These are phyloP conservation scores for Raphanus raphanistrum DNA, from an alignment of 345 rosid genomes.

Conservation along the genomic window DNA sequence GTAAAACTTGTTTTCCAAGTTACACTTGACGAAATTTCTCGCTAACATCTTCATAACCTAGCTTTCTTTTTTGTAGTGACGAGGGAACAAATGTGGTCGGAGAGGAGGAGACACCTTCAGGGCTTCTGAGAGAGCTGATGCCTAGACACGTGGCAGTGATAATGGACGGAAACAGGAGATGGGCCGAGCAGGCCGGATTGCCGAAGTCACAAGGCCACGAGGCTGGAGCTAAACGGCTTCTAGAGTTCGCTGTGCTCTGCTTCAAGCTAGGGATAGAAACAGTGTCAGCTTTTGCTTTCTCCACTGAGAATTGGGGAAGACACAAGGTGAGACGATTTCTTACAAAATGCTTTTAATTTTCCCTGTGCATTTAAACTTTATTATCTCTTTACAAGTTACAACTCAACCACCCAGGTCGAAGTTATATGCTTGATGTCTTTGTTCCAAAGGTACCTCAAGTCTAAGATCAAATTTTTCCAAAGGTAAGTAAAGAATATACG, in stretches of 20 bases:
- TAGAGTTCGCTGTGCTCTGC: slow-evolving; percentile 45
- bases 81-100: neutral
- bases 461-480: too few relatives aligned
- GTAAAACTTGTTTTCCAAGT: too few relatives aligned
- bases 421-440: too few relatives aligned
- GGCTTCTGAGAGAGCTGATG: slow-evolving; percentile 42
- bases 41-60: neutral
- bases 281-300: neutral
- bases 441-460: too few relatives aligned
- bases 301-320: neutral
- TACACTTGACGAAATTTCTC: too few relatives aligned
- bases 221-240: slow-evolving; percentile 56
- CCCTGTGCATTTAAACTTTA: too few relatives aligned
- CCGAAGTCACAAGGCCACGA: slow-evolving; percentile 54
- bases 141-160: slow-evolving; percentile 80
- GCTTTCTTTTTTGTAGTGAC: slow-evolving; percentile 15
- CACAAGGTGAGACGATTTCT: slow-evolving; percentile 2
- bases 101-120: slow-evolving; percentile 28
- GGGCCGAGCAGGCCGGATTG: slow-evolving; percentile 62
- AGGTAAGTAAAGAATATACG: too few relatives aligned
- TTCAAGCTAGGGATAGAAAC: slow-evolving; percentile 23
- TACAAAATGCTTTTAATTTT: too few relatives aligned
- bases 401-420: too few relatives aligned
- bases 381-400: too few relatives aligned
- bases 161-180: slow-evolving; percentile 77